These are phyloP conservation scores for Neurospora tetrasperma DNA, from an alignment of 495 filamentous ascomycete genomes.

Conservation along the genomic window DNA sequence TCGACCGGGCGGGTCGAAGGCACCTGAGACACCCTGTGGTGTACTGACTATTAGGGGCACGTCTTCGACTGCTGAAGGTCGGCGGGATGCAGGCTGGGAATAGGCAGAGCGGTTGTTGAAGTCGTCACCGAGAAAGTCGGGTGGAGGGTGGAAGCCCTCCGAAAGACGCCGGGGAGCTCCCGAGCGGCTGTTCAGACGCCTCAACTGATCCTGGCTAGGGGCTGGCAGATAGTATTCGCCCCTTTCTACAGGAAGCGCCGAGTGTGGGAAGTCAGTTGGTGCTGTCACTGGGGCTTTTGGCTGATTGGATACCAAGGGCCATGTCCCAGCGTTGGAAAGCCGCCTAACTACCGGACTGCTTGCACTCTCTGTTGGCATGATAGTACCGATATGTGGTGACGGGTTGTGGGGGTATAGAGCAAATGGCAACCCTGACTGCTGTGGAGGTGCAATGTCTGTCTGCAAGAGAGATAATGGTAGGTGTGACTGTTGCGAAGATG, in stretches of 20 bases:
- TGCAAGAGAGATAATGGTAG: conserved; percentile 5
- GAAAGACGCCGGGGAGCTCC: conserved; percentile 20
- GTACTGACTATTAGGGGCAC: conserved; percentile 42
- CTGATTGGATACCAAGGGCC: conserved; percentile 28
- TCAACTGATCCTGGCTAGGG: conserved; percentile 21
- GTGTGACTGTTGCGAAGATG: neutral
- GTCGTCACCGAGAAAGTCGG: conserved; percentile 20
- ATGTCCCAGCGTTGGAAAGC: conserved; percentile 33
- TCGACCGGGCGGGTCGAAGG: conserved; percentile 29
- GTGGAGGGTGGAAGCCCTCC: conserved; percentile 23
- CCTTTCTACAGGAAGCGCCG: conserved; percentile 26
- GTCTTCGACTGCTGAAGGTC: conserved; percentile 15
- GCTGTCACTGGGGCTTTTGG: conserved; percentile 6
- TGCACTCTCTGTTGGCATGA: neutral
- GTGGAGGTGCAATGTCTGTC: conserved; percentile 3
- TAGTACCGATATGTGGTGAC: conserved; percentile 13
- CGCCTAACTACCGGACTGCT: conserved; percentile 18
- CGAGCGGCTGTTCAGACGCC: conserved; percentile 11
- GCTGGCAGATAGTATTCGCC: conserved; percentile 22
- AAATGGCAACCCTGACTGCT: conserved; percentile 7
- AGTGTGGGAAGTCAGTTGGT: conserved; percentile 29
- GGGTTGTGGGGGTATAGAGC: conserved; percentile 18
- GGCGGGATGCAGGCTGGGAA: conserved; percentile 8
- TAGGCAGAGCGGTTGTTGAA: conserved; percentile 7
- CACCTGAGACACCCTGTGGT: conserved; percentile 34